A percentile compares a stretch with the other conserved stretches of the same genome.
Evolutionary conservation across 2,329 filamentous ascomycete genomes (phyloP).

Genomic region (Fusarium nanum): DNA sequence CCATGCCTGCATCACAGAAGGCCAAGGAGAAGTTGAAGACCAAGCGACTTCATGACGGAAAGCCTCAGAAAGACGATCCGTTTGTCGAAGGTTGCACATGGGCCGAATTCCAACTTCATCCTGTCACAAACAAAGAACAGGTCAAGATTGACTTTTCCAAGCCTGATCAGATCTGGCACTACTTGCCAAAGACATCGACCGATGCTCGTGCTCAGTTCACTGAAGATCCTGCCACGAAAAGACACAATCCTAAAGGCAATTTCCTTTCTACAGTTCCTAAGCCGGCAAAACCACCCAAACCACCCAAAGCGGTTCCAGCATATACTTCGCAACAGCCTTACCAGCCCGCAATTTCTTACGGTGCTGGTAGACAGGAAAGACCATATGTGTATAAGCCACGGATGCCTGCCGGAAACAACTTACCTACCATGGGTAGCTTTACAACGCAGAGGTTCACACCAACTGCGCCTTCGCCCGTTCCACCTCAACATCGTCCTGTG

Average conservation of each 20-base stretch:
- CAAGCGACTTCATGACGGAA: conserved; percentile 69
- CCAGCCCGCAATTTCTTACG: conserved; percentile 33
- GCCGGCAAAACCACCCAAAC: conserved; percentile 63
- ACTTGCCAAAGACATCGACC: conserved; percentile 86
- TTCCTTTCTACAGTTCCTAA: conserved; percentile 77
- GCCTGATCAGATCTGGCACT: conserved; percentile 85
- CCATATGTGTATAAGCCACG: conserved; percentile 67
- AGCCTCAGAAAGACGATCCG: conserved; percentile 72
- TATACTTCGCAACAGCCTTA: conserved; percentile 45
- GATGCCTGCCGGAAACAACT: conserved; percentile 48
- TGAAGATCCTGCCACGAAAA: conserved; percentile 71
- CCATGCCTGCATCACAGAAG: conserved; percentile 72
- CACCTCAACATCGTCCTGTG: conserved; percentile 22
- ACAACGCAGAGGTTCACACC: conserved; percentile 45
- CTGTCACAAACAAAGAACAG: conserved; percentile 68
- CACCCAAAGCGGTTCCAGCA: conserved; percentile 53
- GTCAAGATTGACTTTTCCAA: conserved; percentile 78
- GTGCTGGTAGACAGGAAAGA: conserved; percentile 52
- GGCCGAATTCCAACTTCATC: conserved; percentile 81
- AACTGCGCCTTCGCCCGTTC: conserved; percentile 6
- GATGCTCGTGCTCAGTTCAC: conserved; percentile 93
- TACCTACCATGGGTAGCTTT: conserved; percentile 39
- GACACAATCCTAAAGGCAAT: conserved; percentile 75
- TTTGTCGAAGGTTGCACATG: conserved; percentile 78
- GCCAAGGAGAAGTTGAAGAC: conserved; percentile 76